Base-by-base conservation (phyloP, 441 rosid species). In the Corymbia citriodora region DNA sequence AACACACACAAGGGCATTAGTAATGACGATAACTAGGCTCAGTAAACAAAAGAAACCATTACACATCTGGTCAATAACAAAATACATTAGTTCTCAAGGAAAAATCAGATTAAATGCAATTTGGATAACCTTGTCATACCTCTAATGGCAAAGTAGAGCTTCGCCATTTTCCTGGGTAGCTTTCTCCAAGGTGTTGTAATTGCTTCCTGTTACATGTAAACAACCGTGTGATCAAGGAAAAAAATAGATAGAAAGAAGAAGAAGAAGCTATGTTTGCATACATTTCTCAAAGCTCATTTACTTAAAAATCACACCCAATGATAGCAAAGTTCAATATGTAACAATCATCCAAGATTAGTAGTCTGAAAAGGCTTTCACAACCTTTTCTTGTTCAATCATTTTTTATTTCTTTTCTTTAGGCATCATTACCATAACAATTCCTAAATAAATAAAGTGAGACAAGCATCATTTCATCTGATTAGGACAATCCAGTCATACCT, bases 131-230 rank as follows among this genome's bases (percentile, higher is more conserved):
- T 88, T 55, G 82, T n/a, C 91, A 63, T 87, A 97, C 99, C 97
- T 96, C 99, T 95, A 96, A 95, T 94, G 19, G 98, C 96, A 89
- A 95, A 96, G 93, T 94, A 97, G 89, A 97, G 97, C 95, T 96
- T 96, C 29, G 96, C 93, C 88, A 93, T 91, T 94, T 91, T 97
- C 93, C 92, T 90, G 25, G 97, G 98, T 89, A 96, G 96, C 55
- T 68, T 89, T 92, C 88, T 93, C 99, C 99, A 97, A 90, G 99
- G 96, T 79, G 94, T 94, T 48, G 96, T 91, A 92, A 94, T 89
- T 36, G 98, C 95, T 93, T 96, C 97, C 99, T 96, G 94, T 9
- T 27, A 85, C 72, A 29, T 63, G 33, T 29, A 63, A 63, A 29
- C 33, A 29, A 63, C 33, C 18, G 3, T 8, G 85, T 45, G 16